phyloP scores from a whole-genome alignment of 495 filamentous ascomycete genomes.

The Aspergillus hancockii region DNA sequence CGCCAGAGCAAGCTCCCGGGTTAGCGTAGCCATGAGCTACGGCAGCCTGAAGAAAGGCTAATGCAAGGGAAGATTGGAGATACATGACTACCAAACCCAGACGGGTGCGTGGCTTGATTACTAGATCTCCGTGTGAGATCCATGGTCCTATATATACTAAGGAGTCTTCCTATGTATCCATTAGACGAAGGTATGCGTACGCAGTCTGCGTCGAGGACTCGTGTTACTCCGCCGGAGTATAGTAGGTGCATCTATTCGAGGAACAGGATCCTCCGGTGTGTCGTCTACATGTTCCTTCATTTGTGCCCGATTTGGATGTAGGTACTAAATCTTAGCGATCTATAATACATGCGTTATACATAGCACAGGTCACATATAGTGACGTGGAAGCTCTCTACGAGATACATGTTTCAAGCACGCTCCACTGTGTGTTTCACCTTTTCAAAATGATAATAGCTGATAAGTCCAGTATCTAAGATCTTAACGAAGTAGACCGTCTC shows the following conservation, averaged over 20 bases:
- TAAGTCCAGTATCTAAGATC: too few relatives aligned
- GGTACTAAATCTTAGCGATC: not conserved
- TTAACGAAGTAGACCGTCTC: not conserved
- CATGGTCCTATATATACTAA: not conserved
- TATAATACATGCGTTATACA: not conserved
- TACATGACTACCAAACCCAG: not conserved
- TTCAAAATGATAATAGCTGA: not conserved
- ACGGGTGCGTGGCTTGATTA: not conserved
- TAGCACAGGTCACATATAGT: not conserved
- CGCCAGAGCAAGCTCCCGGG: slow-evolving; percentile 59
- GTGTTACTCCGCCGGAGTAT: not conserved
- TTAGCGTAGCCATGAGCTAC: slow-evolving; percentile 49
- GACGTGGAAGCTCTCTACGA: not conserved
- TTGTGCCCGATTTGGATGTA: not conserved
- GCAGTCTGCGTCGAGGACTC: not conserved
- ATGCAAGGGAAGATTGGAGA: not conserved
- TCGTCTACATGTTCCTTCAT: not conserved
- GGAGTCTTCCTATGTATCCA: not conserved
- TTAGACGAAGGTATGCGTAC: not conserved
- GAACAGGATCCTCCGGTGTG: not conserved
- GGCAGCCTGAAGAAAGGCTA: slow-evolving; percentile 1
- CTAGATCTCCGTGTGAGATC: not conserved
- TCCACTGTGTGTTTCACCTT: not conserved
- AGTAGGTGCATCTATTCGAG: not conserved
- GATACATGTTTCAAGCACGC: not conserved